Evolutionary conservation across 768 basidiomycete genomes (phyloP).

Genomic region (Pleurotus tuoliensis): DNA sequence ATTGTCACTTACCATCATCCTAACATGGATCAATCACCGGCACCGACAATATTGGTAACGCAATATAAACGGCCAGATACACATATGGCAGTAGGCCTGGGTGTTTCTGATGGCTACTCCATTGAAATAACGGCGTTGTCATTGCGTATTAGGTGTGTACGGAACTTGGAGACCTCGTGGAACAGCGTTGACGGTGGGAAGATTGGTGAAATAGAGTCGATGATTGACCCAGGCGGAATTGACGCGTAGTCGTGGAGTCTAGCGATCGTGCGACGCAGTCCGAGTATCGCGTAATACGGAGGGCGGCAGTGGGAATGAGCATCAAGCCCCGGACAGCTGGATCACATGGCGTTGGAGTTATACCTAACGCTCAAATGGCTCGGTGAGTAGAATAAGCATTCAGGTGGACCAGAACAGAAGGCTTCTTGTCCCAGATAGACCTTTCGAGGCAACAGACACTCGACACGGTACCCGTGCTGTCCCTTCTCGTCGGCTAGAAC

Average conservation of each 20-base stretch:
- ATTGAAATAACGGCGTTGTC: background rate
- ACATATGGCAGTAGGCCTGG: too few relatives aligned
- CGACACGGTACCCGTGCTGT: too few relatives aligned
- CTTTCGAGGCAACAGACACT: too few relatives aligned
- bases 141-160: background rate
- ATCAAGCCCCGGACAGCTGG: background rate
- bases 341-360: background rate
- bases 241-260: background rate
- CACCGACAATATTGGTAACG: background rate
- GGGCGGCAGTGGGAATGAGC: background rate
- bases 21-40: background rate
- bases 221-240: background rate
- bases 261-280: constrained; percentile 1
- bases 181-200: background rate
- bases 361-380: background rate
- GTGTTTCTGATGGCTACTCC: background rate
- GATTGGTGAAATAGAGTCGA: constrained; percentile 1
- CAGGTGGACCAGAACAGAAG: too few relatives aligned
- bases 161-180: background rate
- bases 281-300: constrained; percentile 6
- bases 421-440: too few relatives aligned
- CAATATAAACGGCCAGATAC: background rate
- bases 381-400: too few relatives aligned
- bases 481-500: too few relatives aligned
- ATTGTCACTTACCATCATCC: background rate